These are phyloP conservation scores for Jamesozyma spencerorum DNA, from an alignment of 805 yeast genomes.

Conservation along the genomic window DNA sequence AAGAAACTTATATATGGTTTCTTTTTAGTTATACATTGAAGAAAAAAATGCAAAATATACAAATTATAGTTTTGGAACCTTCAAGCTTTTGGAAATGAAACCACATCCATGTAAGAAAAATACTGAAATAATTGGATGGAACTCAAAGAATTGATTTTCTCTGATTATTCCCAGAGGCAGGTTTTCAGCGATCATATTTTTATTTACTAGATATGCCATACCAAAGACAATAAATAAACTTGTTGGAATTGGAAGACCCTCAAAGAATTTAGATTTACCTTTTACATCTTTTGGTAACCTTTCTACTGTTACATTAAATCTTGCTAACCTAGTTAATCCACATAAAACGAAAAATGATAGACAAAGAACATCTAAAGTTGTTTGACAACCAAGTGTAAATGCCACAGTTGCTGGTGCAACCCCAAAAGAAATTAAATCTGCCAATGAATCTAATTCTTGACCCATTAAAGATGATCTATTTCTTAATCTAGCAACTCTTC, in stretches of 20 bases:
- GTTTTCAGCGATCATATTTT: conserved; percentile 36
- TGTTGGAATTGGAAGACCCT: conserved; percentile 93
- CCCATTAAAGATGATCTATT: conserved; percentile 90
- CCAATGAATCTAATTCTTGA: conserved; percentile 92
- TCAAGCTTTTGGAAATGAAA: conserved; percentile 82
- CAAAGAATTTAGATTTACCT: conserved; percentile 87
- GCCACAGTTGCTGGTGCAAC: conserved; percentile 93
- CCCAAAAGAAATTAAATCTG: conserved; percentile 89
- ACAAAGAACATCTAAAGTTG: conserved; percentile 68
- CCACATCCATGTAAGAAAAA: conserved; percentile 82
- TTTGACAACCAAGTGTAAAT: conserved; percentile 78
- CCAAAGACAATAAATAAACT: conserved; percentile 62
- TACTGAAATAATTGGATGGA: conserved; percentile 59
- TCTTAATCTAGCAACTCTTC: conserved; percentile 90
- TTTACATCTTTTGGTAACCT: conserved; percentile 80
- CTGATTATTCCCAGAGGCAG: conserved; percentile 62
- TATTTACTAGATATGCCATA: conserved; percentile 60
- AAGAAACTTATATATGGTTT: too few species aligned
- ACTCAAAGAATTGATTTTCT: conserved; percentile 49
- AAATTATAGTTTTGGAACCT: conserved; percentile 56
- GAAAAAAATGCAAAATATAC: too few species aligned
- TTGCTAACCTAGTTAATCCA: conserved; percentile 86
- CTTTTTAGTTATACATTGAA: too few species aligned
- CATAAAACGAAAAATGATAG: conserved; percentile 82
- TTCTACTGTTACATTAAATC: conserved; percentile 90